phyloP scores from a whole-genome alignment of 345 rosid genomes.

The Eutrema japonicum region DNA sequence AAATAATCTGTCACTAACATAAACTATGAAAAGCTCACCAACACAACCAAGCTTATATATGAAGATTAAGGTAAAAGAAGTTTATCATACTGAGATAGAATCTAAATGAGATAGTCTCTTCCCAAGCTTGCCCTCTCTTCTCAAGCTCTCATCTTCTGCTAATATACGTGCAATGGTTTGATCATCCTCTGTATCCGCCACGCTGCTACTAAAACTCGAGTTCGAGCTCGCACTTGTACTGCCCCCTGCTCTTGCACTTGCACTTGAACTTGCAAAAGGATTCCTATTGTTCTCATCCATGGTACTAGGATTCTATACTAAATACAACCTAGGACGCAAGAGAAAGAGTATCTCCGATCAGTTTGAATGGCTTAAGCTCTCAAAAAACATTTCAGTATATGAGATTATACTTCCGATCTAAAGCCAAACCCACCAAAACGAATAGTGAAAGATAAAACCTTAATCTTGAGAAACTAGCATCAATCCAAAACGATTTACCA shows the following conservation, averaged over 20 bases:
- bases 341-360: slow-evolving; percentile 6
- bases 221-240: slow-evolving; percentile 80
- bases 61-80: slow-evolving; percentile 9
- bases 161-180: slow-evolving; percentile 75
- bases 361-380: slow-evolving; percentile 8
- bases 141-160: slow-evolving; percentile 65
- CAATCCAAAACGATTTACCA: not conserved
- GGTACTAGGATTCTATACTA: not conserved
- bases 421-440: not conserved
- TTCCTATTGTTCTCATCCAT: slow-evolving; percentile 40
- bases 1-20: not conserved
- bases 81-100: slow-evolving; percentile 72
- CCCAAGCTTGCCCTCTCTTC: slow-evolving; percentile 59
- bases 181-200: slow-evolving; percentile 83
- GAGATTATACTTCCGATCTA: not conserved
- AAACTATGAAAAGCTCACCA: not conserved
- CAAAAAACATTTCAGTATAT: not conserved
- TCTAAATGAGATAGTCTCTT: slow-evolving; percentile 86
- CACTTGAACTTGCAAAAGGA: slow-evolving; percentile 44
- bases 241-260: slow-evolving; percentile 34
- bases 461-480: slow-evolving; percentile 8
- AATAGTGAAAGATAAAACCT: not conserved
- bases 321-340: slow-evolving; percentile 23
- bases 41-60: not conserved
- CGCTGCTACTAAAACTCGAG: slow-evolving; percentile 79